phyloP scores from a whole-genome alignment of 179 eudicot genomes.

The Beta lomatogona region DNA sequence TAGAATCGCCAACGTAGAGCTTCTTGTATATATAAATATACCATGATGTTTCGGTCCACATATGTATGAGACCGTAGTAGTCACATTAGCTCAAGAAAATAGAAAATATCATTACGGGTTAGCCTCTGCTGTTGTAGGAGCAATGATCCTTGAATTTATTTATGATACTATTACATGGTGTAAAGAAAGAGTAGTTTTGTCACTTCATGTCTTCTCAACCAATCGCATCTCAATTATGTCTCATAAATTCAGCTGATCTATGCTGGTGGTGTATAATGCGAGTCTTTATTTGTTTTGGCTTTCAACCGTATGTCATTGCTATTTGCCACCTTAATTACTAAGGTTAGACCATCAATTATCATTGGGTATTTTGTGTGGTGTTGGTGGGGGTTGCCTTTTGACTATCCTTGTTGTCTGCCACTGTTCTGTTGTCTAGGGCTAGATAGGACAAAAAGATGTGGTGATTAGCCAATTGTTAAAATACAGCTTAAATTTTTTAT shows the following conservation, averaged over 20 bases:
- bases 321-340: not conserved
- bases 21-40: constrained; percentile 11
- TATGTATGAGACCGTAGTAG: constrained; percentile 9
- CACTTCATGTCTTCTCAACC: not conserved
- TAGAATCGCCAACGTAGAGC: constrained; percentile 7
- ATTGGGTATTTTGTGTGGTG: not conserved
- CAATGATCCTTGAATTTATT: not conserved
- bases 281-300: not conserved
- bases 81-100: not conserved
- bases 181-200: not conserved
- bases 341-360: not conserved
- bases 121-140: constrained; percentile 3
- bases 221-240: not conserved
- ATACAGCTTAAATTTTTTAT: too few species aligned
- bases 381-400: not conserved
- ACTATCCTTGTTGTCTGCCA: not conserved
- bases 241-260: not conserved
- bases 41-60: constrained; percentile 1
- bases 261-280: not conserved
- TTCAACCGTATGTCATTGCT: not conserved
- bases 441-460: not conserved
- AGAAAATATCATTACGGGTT: not conserved
- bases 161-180: not conserved
- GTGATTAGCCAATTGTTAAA: not conserved
- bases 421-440: not conserved